Conservation (phyloP, 2,329 filamentous ascomycete species). For the Parastagonospora avenae region DNA sequence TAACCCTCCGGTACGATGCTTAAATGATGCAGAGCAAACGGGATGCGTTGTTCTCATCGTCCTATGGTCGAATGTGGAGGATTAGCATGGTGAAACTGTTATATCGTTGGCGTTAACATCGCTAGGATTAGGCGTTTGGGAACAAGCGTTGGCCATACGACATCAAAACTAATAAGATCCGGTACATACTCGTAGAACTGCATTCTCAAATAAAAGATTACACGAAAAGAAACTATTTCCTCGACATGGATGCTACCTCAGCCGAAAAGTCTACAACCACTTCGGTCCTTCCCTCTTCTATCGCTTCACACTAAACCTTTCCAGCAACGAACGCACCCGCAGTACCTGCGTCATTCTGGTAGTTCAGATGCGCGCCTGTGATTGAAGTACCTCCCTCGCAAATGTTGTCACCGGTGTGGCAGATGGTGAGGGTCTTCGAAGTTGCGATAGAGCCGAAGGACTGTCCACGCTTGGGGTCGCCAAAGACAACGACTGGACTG, state of each 20-base stretch:
- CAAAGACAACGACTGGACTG: slow-evolving; percentile 35
- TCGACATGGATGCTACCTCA: too few species aligned
- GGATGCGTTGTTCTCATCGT: not conserved
- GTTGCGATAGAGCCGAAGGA: slow-evolving; percentile 28
- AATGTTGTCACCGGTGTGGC: slow-evolving; percentile 38
- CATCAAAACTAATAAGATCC: too few species aligned
- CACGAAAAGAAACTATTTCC: too few species aligned
- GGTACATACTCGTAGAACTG: too few species aligned
- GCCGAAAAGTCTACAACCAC: too few species aligned
- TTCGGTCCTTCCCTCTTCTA: too few species aligned
- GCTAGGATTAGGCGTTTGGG: too few species aligned
- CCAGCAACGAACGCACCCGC: slow-evolving; percentile 19
- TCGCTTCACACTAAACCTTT: not conserved
- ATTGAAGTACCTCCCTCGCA: slow-evolving; percentile 18
- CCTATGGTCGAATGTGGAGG: not conserved
- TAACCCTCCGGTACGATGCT: not conserved
- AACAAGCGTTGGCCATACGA: too few species aligned
- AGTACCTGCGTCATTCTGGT: slow-evolving; percentile 15
- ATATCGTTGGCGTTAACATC: too few species aligned
- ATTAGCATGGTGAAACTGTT: too few species aligned
- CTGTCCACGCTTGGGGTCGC: slow-evolving; percentile 38
- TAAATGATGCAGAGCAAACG: not conserved
- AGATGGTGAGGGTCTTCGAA: slow-evolving; percentile 33
- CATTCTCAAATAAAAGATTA: too few species aligned
- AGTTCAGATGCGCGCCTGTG: slow-evolving; percentile 17